Percentiles rank a stretch among this genome's conserved stretches.
phyloP scores from a whole-genome alignment of 2,329 filamentous ascomycete species.

The Fusarium nelsonii region DNA sequence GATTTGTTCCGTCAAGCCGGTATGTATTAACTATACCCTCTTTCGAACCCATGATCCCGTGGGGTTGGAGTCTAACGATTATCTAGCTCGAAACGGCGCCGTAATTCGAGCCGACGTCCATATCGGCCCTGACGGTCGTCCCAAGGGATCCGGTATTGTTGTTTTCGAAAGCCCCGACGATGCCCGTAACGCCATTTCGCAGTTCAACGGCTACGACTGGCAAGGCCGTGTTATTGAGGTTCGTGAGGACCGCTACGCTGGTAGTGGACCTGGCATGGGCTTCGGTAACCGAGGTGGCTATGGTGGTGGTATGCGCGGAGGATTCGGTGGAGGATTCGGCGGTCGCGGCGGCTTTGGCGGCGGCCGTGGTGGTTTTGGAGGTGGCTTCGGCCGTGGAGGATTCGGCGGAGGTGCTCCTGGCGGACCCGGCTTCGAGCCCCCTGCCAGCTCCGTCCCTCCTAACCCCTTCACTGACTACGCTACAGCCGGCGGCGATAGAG shows the following conservation, averaged over 20 bases:
- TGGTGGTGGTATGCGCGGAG: conserved; percentile 69
- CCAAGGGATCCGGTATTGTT: conserved; percentile 97
- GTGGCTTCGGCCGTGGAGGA: conserved; percentile 60
- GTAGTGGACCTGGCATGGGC: conserved; percentile 66
- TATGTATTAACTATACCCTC: conserved; percentile 63
- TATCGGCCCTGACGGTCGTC: conserved; percentile 87
- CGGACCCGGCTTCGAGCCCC: conserved; percentile 60
- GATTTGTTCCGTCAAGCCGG: conserved; percentile 98
- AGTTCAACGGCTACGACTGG: conserved; percentile 99
- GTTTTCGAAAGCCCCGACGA: conserved; percentile 96
- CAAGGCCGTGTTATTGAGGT: conserved; percentile 94
- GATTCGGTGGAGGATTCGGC: conserved; percentile 66
- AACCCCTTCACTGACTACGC: conserved; percentile 97
- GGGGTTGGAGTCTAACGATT: conserved; percentile 21
- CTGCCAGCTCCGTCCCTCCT: conserved; percentile 67
- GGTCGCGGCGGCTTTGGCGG: conserved; percentile 64
- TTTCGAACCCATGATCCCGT: conserved; percentile 2
- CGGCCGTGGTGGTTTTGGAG: conserved; percentile 58
- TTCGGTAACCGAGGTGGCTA: conserved; percentile 70
- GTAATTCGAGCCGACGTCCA: conserved; percentile 98
- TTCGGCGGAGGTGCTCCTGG: conserved; percentile 60
- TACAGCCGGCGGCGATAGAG: conserved; percentile 85
- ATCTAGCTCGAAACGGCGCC: conserved; percentile 70
- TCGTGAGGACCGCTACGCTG: conserved; percentile 94
- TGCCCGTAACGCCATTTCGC: conserved; percentile 93